Base-by-base conservation (phyloP, 2,329 filamentous ascomycete genomes). In the Dryadomyces sulphureus region DNA sequence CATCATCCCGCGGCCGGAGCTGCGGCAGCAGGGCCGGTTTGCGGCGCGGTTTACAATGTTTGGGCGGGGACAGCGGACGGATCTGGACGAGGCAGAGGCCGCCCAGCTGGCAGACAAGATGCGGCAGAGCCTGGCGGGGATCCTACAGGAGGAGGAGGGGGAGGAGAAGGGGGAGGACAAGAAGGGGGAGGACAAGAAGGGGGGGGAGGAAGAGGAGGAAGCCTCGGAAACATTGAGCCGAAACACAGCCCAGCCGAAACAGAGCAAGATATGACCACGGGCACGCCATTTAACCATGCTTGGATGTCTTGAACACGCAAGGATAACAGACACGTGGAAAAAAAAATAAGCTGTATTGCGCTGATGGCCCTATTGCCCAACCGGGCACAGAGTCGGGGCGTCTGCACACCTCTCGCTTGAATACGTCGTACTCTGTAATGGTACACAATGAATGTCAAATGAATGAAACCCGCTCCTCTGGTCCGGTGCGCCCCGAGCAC, bases 1-100 rank as follows among this genome's bases (percentile, higher is more conserved):
- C 56, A 74, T 96, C 45, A 93, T 98, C 30, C 90, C 90, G 0
- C 68, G 90, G 34, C 88, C 89, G 0, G 77, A 83, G 64, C 74
- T 73, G 48, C 68, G 66, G 53, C 73, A 66, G 41, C 72, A 67
- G 52, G 70, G 67, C 7, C 60, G 65, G 41, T 66, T 65, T 54
- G 74, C 73, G 48, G 70, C 75, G 66, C 79, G 78, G 58, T 89
- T 87, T 65, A 86, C 81, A 41, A 89, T 89, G 84, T 90, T 90
- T 65, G 85, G 84, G 1, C 64, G 80, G 14, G 85, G 85, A 0
- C 69, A 73, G 57, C 66, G 85, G 46, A 77, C 81, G 52, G 84
- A 90, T 50, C 58, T 90, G 46, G 84, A 89, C 54, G 84, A 89
- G 35, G 80, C 84, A 11, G 84, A 89, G 53, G 85, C 75, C 0